phyloP scores from a whole-genome alignment of 768 basidiomycete genomes.

The Cubamyces sp. region DNA sequence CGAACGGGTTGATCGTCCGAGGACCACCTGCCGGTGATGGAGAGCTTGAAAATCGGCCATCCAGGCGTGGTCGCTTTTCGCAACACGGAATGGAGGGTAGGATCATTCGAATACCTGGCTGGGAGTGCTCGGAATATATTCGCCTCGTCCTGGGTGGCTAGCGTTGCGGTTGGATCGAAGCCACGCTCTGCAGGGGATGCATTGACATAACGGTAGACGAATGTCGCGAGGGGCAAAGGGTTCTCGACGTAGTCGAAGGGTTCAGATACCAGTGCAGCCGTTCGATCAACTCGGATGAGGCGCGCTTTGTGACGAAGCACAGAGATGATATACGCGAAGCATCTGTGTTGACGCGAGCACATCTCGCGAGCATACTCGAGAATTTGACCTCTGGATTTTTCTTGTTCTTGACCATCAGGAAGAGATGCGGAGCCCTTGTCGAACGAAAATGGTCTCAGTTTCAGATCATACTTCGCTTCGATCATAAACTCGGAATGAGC shows the following conservation, averaged over 20 bases:
- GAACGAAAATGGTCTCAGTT: no score
- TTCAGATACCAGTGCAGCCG: constrained; percentile 4
- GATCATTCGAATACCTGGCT: no score
- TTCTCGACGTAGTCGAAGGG: constrained; percentile 14
- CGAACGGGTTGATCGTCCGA: neutral
- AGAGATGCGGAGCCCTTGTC: no score
- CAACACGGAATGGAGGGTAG: neutral
- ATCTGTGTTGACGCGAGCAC: neutral
- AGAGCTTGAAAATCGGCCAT: neutral
- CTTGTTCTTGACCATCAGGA: no score
- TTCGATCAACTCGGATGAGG: no score
- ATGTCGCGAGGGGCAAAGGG: neutral
- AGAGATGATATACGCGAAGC: neutral
- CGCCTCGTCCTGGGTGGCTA: neutral
- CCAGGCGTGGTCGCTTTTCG: neutral
- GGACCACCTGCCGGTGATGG: neutral
- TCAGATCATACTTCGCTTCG: no score
- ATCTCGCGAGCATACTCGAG: no score
- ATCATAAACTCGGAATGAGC: no score
- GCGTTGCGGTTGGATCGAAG: constrained; percentile 5
- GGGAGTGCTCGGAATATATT: neutral
- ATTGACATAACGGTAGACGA: neutral
- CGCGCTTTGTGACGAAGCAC: neutral
- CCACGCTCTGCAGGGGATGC: constrained; percentile 1
- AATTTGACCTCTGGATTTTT: no score